Percentiles rank a stretch among this genome's conserved stretches.
Conservation (phyloP, 2,329 filamentous ascomycete genomes). For the Trichophyton schoenleinii region DNA sequence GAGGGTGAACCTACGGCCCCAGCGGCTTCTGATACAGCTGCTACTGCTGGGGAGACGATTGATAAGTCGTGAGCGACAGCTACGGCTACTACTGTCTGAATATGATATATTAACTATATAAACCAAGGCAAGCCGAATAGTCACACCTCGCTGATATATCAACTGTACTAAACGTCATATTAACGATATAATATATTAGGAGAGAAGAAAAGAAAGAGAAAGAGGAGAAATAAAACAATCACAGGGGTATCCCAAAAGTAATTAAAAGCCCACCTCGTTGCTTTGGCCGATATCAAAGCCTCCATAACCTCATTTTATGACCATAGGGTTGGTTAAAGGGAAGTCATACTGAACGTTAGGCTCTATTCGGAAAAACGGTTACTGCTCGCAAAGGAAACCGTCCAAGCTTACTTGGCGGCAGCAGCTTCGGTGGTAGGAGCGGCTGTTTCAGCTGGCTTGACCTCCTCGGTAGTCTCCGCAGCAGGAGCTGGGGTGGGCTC, state of each 20-base stretch:
- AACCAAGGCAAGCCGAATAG: background rate
- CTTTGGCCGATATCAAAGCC: slow-evolving; percentile 1
- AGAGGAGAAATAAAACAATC: background rate
- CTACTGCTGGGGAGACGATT: background rate
- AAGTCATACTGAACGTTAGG: background rate
- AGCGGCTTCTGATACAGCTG: background rate
- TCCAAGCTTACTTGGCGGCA: background rate
- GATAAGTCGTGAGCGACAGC: background rate
- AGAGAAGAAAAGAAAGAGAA: background rate
- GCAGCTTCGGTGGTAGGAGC: slow-evolving; percentile 3
- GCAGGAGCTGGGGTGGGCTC: slow-evolving; percentile 2
- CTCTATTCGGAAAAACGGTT: background rate
- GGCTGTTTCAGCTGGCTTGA: slow-evolving; percentile 1
- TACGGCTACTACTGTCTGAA: background rate
- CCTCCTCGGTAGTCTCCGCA: background rate
- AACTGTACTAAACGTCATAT: background rate
- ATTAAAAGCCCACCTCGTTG: background rate
- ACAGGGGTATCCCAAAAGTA: slow-evolving; percentile 2
- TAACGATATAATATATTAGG: background rate
- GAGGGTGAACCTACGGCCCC: background rate
- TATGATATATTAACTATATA: background rate
- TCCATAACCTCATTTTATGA: background rate
- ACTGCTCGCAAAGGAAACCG: background rate
- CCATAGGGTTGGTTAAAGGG: background rate
- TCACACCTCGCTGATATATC: background rate